Conservation (phyloP, 2,329 filamentous ascomycete genomes). For the Fusarium albidum region DNA sequence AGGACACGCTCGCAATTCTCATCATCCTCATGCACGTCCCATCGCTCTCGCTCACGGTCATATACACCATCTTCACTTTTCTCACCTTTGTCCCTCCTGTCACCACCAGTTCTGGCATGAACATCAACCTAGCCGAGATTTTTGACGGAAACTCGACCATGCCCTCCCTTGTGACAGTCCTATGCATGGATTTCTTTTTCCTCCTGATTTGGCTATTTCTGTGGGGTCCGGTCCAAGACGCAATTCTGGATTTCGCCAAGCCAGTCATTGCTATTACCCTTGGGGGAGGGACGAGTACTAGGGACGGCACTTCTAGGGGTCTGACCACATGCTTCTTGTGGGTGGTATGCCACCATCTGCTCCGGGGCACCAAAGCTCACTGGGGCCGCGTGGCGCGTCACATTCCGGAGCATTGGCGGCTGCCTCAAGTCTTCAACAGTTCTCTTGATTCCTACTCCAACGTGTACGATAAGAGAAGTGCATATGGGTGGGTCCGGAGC, state of each 20-base stretch:
- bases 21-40: conserved; percentile 95
- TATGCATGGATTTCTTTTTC: conserved; percentile 84
- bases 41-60: conserved; percentile 84
- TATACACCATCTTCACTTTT: conserved; percentile 91
- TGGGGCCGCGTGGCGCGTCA: conserved; percentile 57
- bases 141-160: conserved; percentile 88
- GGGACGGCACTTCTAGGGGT: conserved; percentile 74
- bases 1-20: conserved; percentile 95
- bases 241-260: conserved; percentile 89
- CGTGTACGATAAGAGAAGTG: conserved; percentile 64
- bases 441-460: conserved; percentile 51
- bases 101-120: conserved; percentile 79
- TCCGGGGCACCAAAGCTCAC: conserved; percentile 58
- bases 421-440: conserved; percentile 56
- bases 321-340: conserved; percentile 76
- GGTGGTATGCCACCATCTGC: conserved; percentile 64
- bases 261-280: conserved; percentile 92
- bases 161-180: conserved; percentile 83
- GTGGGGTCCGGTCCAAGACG: conserved; percentile 86
- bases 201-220: conserved; percentile 87
- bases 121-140: conserved; percentile 86
- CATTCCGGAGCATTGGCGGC: conserved; percentile 56
- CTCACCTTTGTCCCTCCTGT: conserved; percentile 90
- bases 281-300: conserved; percentile 78
- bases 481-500: conserved; percentile 73